Base-by-base conservation (phyloP, 345 rosid genomes). In the Nasturtium officinale region DNA sequence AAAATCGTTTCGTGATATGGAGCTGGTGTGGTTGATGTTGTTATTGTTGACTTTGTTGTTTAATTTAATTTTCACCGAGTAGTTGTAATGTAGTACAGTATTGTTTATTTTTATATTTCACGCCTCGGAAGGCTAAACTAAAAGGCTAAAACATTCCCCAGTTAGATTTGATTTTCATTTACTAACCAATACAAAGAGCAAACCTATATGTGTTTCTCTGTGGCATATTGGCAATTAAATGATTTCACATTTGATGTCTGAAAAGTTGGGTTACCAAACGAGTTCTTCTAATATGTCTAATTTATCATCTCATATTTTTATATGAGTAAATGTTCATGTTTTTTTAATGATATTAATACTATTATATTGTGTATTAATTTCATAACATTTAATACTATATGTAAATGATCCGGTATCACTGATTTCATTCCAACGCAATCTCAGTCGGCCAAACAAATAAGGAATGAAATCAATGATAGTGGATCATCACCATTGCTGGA, bases 21-120 rank as follows among this genome's bases (percentile, higher is more conserved):
- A 57, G 54, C 71, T 57, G 77, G 79, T 69, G 74, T 66, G 33
- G 71, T 45, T 60, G 75, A 56, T 61, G 78, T 15, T 70, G 76
- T 15, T 45, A 79, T 47, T 29, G 61, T 61, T 77, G 75, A 70
- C 75, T 70, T 20, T 20, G 69, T n/a, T n/a, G n/a, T n/a, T n/a
- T n/a, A n/a, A n/a, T n/a, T n/a, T n/a, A n/a, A n/a, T n/a, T n/a
- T n/a, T n/a, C n/a, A n/a, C n/a, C n/a, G n/a, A n/a, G n/a, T n/a
- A n/a, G n/a, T n/a, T n/a, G n/a, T n/a, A n/a, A n/a, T n/a, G n/a
- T n/a, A n/a, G n/a, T n/a, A n/a, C n/a, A n/a, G n/a, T n/a, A n/a
- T n/a, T n/a, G n/a, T n/a, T n/a, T n/a, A 32, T n/a, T 18, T 61
- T 61, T 69, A 56, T 67, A 59, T 42, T 60, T 0, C 9, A 60